These are phyloP conservation scores for Alternaria sp. DNA, from an alignment of 2,329 filamentous ascomycete species.

Conservation along the genomic window DNA sequence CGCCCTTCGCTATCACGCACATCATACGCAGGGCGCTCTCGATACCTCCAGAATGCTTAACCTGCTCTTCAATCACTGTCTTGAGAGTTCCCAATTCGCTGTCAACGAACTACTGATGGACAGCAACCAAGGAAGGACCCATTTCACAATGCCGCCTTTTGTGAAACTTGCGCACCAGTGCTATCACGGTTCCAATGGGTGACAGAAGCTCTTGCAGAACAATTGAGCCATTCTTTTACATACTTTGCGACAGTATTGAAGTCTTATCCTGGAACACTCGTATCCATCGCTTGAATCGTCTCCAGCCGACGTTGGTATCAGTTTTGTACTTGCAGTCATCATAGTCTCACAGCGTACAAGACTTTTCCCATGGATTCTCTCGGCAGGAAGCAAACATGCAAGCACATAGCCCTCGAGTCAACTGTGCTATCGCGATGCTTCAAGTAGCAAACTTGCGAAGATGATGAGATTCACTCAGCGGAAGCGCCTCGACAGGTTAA, in stretches of 20 bases:
- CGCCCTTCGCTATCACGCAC: too few species aligned
- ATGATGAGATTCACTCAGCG: neutral
- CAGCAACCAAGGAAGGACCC: neutral
- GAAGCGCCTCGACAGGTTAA: neutral
- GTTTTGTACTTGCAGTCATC: neutral
- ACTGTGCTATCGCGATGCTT: neutral
- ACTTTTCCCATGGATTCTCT: neutral
- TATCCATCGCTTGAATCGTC: neutral
- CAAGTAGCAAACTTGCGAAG: neutral
- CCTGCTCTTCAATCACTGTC: rapidly evolving
- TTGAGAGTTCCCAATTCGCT: neutral
- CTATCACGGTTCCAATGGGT: neutral
- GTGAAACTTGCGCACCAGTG: neutral
- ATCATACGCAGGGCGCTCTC: neutral
- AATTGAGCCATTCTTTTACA: neutral
- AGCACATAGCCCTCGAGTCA: neutral
- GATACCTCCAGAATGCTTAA: neutral
- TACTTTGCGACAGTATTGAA: neutral
- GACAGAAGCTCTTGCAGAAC: neutral
- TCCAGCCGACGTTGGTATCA: neutral
- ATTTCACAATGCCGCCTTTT: neutral
- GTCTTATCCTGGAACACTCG: too few species aligned
- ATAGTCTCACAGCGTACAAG: neutral
- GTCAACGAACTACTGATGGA: neutral
- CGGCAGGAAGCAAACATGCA: neutral